Evolutionary conservation across 176 grass and related monocot genomes (phyloP).

Genomic region (Dendrocalamus sinicus): DNA sequence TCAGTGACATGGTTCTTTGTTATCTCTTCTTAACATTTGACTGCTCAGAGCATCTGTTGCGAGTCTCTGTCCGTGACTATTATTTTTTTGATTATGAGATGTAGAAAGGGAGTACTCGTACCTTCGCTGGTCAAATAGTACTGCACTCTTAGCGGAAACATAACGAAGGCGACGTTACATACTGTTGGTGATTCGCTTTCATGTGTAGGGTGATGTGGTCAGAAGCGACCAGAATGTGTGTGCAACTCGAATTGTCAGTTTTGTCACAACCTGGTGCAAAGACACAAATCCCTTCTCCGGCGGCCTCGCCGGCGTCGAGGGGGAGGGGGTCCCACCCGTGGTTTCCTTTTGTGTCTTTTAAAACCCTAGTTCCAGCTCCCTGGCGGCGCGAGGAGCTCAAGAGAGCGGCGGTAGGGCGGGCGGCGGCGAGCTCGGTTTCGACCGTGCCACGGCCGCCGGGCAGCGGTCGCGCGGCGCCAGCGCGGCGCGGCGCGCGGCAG

Average conservation of each 20-base stretch:
- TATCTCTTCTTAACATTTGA: not conserved
- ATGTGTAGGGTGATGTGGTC: not conserved
- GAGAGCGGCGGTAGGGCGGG: too few relatives aligned
- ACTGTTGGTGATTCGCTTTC: slow-evolving; percentile 39
- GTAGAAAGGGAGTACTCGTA: not conserved
- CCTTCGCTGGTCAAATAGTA: not conserved
- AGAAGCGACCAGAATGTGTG: slow-evolving; percentile 1
- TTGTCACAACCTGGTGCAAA: not conserved
- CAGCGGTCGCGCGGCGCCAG: too few relatives aligned
- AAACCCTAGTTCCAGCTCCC: too few relatives aligned
- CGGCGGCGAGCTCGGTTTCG: too few relatives aligned
- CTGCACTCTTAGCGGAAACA: not conserved
- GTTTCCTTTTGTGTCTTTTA: too few relatives aligned
- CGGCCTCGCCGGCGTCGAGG: too few relatives aligned
- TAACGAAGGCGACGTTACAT: not conserved
- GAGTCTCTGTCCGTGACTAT: not conserved
- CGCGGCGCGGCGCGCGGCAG: too few relatives aligned
- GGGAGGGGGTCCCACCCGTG: too few relatives aligned
- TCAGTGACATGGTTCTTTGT: not conserved
- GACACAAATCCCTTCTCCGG: not conserved
- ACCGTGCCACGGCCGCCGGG: too few relatives aligned
- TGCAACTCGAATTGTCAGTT: not conserved
- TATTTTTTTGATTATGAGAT: not conserved
- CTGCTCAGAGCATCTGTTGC: slow-evolving; percentile 27
- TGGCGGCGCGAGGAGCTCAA: too few relatives aligned